Base-by-base conservation (phyloP, 2,329 filamentous ascomycete species). In the Xylaria sp. region DNA sequence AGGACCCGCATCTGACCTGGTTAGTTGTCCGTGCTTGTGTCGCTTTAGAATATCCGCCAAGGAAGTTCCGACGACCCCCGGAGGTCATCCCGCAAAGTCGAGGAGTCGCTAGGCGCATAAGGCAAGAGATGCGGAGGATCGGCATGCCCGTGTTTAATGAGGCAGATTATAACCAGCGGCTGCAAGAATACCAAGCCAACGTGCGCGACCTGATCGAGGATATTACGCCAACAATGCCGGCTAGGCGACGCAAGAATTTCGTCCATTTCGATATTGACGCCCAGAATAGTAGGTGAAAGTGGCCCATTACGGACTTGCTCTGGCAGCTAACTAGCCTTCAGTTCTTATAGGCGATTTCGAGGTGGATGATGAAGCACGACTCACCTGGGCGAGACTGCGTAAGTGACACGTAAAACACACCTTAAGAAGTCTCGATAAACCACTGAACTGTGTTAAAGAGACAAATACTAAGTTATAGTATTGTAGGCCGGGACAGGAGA, bases 201-300 rank as follows among this genome's bases (percentile, higher is more conserved):
- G 19, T 42, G 9, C 42, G 47, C 5, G 49, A 63, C 26, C 37
- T 64, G 8, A 60, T 62, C 44, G 63, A 66, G 42, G 43, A 26
- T 4, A 18, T 64, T 18, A 54, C 63, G 4, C 1, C 13, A 2
- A n/a, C 2, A 1, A 16, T 2, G 11, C 54, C 54, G n/a, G 18
- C 13, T 4, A 9, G 22, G 13, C 50, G 61, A 18, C 50, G 50
- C 19, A 49, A 58, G 37, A 65, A 62, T 18, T 34, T 65, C 22
- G 50, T 66, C 21, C 64, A 66, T 34, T 55, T 60, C 16, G 63
- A 66, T 43, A 50, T 65, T 17, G 63, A 65, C 17, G 62, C 64
- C 7, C 19, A n/a, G 11, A 66, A 66, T 20, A 45, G 64, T 66
- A 18, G 38, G 61, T 52, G 20, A 16, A 17, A 37, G 13, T 24